phyloP scores from a whole-genome alignment of 2,329 filamentous ascomycete species.

The Xylariaceae sp. region DNA sequence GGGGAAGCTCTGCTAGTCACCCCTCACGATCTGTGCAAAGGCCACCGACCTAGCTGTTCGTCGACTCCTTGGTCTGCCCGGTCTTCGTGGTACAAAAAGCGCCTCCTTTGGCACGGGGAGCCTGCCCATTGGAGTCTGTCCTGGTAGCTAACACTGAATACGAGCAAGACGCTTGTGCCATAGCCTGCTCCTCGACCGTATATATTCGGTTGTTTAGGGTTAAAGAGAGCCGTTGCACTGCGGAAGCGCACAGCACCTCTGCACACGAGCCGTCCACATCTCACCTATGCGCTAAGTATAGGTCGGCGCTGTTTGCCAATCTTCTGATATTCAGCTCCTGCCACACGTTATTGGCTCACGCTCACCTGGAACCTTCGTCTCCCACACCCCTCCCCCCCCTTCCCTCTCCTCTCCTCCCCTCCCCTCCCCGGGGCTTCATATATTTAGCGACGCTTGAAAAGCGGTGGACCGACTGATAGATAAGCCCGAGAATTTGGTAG shows the following conservation, averaged over 20 bases:
- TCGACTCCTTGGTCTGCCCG: conserved; percentile 25
- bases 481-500: conserved; percentile 23
- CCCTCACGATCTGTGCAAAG: conserved; percentile 31
- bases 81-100: conserved; percentile 31
- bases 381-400: conserved; percentile 20
- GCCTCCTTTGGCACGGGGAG: conserved; percentile 33
- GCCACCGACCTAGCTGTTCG: conserved; percentile 30
- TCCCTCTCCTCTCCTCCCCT: neutral
- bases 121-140: conserved; percentile 32
- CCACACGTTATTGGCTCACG: conserved; percentile 30
- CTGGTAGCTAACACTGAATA: conserved; percentile 31
- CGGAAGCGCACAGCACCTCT: conserved; percentile 32
- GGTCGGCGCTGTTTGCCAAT: conserved; percentile 25
- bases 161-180: conserved; percentile 31
- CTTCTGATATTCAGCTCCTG: conserved; percentile 24
- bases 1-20: conserved; percentile 20
- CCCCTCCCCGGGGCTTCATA: conserved; percentile 12
- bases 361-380: conserved; percentile 24
- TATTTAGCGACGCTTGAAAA: conserved; percentile 23
- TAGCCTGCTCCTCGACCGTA: conserved; percentile 25
- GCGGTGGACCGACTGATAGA: conserved; percentile 26
- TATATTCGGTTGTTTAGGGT: conserved; percentile 25
- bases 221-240: conserved; percentile 30
- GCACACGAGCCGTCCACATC: conserved; percentile 26
- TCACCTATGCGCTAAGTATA: conserved; percentile 29